Conservation (phyloP, 495 filamentous ascomycete species). For the Penicillium maclennaniae region DNA sequence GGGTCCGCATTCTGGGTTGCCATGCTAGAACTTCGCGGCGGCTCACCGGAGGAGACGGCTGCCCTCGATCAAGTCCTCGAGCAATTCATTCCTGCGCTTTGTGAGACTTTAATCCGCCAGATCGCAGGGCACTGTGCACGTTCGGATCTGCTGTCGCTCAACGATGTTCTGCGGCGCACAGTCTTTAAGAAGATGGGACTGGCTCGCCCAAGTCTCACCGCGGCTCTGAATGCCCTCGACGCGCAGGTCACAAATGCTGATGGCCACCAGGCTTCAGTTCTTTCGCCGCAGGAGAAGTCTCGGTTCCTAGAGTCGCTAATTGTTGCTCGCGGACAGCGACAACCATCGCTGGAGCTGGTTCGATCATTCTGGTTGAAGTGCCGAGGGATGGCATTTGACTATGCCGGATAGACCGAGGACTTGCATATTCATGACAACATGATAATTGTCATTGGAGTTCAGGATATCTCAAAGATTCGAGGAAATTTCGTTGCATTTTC, state of each 20-base stretch:
- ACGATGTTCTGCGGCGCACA: conserved; percentile 73
- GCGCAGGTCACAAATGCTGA: conserved; percentile 27
- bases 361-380: conserved; percentile 69
- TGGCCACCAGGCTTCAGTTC: conserved; percentile 17
- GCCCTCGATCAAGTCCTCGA: conserved; percentile 52
- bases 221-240: conserved; percentile 54
- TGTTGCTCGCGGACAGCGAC: conserved; percentile 54
- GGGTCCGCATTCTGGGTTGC: conserved; percentile 79
- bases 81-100: conserved; percentile 56
- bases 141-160: conserved; percentile 72
- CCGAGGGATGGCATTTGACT: conserved; percentile 64
- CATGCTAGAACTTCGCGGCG: conserved; percentile 38
- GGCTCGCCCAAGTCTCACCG: conserved; percentile 58
- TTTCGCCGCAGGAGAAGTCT: conserved; percentile 33
- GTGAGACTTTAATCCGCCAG: conserved; percentile 58
- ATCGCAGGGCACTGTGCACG: conserved; percentile 70
- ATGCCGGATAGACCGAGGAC: conserved; percentile 36
- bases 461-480: background rate
- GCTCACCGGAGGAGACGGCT: conserved; percentile 36
- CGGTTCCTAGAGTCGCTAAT: conserved; percentile 35
- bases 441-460: background rate
- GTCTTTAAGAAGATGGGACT: conserved; percentile 62
- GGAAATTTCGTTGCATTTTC: background rate
- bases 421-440: background rate
- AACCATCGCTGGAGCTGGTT: conserved; percentile 56